Conservation (phyloP, 1,284 basidiomycete genomes). For the Sutorius eximius region DNA sequence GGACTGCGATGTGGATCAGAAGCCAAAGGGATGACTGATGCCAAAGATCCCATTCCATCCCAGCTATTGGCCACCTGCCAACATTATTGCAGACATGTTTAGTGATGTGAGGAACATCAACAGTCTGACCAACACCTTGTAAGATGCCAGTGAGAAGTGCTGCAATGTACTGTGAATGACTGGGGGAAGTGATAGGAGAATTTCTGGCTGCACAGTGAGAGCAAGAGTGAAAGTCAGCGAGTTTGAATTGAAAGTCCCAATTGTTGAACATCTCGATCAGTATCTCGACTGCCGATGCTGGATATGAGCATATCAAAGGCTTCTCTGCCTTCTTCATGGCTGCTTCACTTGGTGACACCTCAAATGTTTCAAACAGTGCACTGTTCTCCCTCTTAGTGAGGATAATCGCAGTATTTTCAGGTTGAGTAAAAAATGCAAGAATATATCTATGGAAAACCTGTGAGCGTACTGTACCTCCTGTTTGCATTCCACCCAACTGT, state of each 20-base stretch:
- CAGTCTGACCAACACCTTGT: slow-evolving; percentile 22
- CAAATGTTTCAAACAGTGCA: slow-evolving; percentile 37
- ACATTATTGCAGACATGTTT: slow-evolving; percentile 35
- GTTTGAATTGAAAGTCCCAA: slow-evolving; percentile 23
- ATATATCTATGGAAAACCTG: too few relatives aligned
- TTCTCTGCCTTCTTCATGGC: slow-evolving; percentile 19
- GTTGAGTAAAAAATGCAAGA: slow-evolving; percentile 31
- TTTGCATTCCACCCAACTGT: too few relatives aligned
- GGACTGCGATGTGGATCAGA: too few relatives aligned
- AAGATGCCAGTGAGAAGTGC: slow-evolving; percentile 38
- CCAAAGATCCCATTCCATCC: too few relatives aligned
- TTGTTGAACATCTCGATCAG: slow-evolving; percentile 21
- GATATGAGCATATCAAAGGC: slow-evolving; percentile 34
- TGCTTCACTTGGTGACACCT: slow-evolving; percentile 22
- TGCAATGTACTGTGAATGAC: slow-evolving; percentile 34
- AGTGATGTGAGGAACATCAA: slow-evolving; percentile 18
- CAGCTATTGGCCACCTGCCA: not conserved
- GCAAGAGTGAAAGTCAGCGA: slow-evolving; percentile 25
- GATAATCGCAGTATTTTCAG: slow-evolving; percentile 40
- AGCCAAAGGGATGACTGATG: too few relatives aligned
- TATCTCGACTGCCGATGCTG: slow-evolving; percentile 32
- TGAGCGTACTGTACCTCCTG: too few relatives aligned
- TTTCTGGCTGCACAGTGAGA: fast-evolving
- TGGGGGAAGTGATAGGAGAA: not conserved
- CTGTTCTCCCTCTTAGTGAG: slow-evolving; percentile 23